These are phyloP conservation scores for Saksenaea oblongispora DNA, from an alignment of 371 early-diverging fungal species.

Conservation along the genomic window DNA sequence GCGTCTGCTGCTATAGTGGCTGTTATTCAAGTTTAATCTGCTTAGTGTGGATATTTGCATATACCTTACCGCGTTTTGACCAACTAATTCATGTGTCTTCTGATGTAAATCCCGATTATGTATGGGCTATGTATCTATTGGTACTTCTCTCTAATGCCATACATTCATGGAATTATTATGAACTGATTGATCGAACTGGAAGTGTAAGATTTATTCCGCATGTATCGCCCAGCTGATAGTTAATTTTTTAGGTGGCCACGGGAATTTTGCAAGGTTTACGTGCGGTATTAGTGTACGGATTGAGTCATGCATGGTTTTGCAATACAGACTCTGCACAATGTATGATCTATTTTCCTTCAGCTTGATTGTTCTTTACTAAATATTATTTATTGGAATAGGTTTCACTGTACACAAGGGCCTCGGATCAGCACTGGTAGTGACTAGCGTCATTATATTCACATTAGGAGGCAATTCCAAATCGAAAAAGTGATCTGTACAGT, in stretches of 20 bases:
- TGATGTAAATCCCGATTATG: constrained; percentile 8
- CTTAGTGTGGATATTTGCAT: constrained; percentile 41
- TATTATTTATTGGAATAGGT: constrained; percentile 12
- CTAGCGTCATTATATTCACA: constrained; percentile 50
- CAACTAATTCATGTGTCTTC: constrained; percentile 35
- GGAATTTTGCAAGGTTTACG: constrained; percentile 69
- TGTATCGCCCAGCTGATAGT: not conserved
- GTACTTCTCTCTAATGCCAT: constrained; percentile 34
- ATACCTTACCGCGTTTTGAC: constrained; percentile 52
- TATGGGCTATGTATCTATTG: constrained; percentile 32
- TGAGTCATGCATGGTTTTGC: constrained; percentile 70
- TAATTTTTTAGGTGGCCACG: constrained; percentile 53
- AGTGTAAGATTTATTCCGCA: constrained; percentile 37
- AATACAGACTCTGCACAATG: constrained; percentile 65
- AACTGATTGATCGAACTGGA: constrained; percentile 52
- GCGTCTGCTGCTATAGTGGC: constrained; percentile 57
- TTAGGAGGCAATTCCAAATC: constrained; percentile 18
- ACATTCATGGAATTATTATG: constrained; percentile 57
- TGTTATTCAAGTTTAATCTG: constrained; percentile 48
- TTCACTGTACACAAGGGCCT: constrained; percentile 54
- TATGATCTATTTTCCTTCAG: constrained; percentile 28
- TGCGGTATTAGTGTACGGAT: constrained; percentile 68
- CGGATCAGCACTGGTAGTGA: constrained; percentile 49
- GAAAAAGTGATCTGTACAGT: not conserved
- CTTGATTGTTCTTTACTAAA: not conserved